Base-by-base conservation (phyloP, 495 filamentous ascomycete genomes). In the Friedmanniomyces endolithicus region DNA sequence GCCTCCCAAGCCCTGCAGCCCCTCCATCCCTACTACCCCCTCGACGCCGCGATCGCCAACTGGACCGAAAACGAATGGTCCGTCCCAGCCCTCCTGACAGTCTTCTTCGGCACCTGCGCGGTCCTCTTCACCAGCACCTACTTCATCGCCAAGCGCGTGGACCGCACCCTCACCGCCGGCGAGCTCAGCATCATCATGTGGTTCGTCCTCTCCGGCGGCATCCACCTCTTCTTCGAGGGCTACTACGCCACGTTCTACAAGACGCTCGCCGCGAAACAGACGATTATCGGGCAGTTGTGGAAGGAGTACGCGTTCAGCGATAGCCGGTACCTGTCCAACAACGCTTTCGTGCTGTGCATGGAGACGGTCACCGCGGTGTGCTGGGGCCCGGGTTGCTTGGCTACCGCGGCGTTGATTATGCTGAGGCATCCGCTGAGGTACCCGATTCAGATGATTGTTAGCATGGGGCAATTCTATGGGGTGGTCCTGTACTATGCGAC, bases 281-380 rank as follows among this genome's bases (percentile, higher is more conserved):
- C 81, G 57, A 63, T 89, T 0, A 80, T 88, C 40, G 84, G 83
- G 0, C 86, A 92, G 68, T 68, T 92, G 34, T 94, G 87, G 87
- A 94, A 92, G 63, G 87, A 94, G 64, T 94, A 94, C 72, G 76
- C 85, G 7, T 74, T 85, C 35, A 88, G 85, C 17, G 87, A 94
- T 67, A 89, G 86, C 27, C 78, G 87, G 34, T 94, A 94, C 60
- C 71, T 94, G 64, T 87, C 81, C 4, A 78, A 78, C 9, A 83
- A 95, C 62, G 75, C 80, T 0, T 85, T 94, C 64, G 87, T 94
- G 55, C 71, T 94, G 2, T 87, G 85, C 63, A 83, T 94, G 70
- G 88, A 95, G 72, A 79, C 75, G 16, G 78, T 95, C 52, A 95
- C 88, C 1, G 79, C 80, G 19, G 87, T 90, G 72, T 65, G 78